These are phyloP conservation scores for Trapa incisa DNA, from an alignment of 345 rosid species.

Conservation along the genomic window DNA sequence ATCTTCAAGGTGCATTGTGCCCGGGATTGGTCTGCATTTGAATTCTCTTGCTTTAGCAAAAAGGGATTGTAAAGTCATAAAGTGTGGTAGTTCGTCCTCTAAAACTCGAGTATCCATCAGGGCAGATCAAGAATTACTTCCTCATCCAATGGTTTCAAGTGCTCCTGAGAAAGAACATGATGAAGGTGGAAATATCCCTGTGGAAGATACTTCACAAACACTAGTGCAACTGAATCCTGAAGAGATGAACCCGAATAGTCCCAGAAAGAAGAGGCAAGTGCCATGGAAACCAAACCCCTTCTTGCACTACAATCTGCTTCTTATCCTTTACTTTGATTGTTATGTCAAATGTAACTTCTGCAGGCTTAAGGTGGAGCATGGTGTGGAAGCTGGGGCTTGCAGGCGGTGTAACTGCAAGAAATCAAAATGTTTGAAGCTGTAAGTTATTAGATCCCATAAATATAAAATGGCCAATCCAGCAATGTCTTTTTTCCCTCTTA, in stretches of 20 bases:
- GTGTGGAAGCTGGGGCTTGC: conserved; percentile 68
- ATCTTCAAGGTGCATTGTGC: conserved; percentile 47
- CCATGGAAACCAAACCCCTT: not conserved
- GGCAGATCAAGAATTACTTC: conserved; percentile 26
- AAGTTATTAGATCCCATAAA: conserved; percentile 20
- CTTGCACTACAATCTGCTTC: not conserved
- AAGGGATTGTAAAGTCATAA: conserved; percentile 24
- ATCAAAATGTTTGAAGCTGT: conserved; percentile 97
- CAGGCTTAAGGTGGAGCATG: conserved; percentile 57
- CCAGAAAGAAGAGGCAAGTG: conserved; percentile 67
- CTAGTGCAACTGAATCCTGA: conserved; percentile 30
- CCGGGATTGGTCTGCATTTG: conserved; percentile 94
- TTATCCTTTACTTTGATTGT: conserved; percentile 19
- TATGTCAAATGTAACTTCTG: conserved; percentile 13
- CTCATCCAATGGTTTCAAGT: conserved; percentile 28
- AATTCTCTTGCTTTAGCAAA: conserved; percentile 59
- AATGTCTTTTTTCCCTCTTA: not conserved
- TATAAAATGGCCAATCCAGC: not conserved
- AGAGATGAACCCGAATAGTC: conserved; percentile 55
- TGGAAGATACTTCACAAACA: conserved; percentile 42
- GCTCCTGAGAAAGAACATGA: conserved; percentile 30
- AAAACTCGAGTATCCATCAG: conserved; percentile 33
- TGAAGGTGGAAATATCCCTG: conserved; percentile 23
- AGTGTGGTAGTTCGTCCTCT: conserved; percentile 29
- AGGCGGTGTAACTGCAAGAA: conserved; percentile 97